phyloP scores from a whole-genome alignment of 345 rosid genomes.

The Populus deltoides region DNA sequence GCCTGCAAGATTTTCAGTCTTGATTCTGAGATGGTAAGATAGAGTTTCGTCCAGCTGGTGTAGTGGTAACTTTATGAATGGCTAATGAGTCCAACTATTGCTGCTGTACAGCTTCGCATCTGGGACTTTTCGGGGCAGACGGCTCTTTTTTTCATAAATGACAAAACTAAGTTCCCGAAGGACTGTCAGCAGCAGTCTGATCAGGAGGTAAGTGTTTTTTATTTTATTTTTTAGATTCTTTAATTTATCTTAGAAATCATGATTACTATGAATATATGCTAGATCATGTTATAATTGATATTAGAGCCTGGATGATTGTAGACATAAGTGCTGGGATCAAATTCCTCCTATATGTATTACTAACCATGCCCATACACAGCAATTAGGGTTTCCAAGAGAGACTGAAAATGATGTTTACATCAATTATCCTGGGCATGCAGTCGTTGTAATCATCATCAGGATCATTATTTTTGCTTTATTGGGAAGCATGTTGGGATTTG shows the following conservation, averaged over 20 bases:
- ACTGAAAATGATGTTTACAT: no score
- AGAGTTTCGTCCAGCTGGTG: conserved; percentile 11
- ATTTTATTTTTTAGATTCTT: not conserved
- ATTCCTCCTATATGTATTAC: not conserved
- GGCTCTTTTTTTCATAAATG: conserved; percentile 50
- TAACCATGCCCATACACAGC: no score
- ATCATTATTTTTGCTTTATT: not conserved
- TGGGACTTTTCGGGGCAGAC: conserved; percentile 96
- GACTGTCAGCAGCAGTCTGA: conserved; percentile 64
- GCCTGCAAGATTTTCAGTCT: conserved; percentile 88
- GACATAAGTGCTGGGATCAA: not conserved
- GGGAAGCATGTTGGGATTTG: no score
- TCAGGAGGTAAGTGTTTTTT: conserved; percentile 61
- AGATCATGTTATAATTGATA: not conserved
- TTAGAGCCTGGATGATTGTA: not conserved
- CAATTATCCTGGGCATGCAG: no score
- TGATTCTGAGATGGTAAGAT: conserved; percentile 75
- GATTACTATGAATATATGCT: not conserved
- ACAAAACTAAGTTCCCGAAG: conserved; percentile 45
- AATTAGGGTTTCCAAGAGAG: no score
- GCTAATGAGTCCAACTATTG: conserved; percentile 23
- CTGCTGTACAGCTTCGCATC: conserved; percentile 62
- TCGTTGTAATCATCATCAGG: no score
- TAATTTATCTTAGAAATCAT: not conserved
- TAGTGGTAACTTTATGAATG: conserved; percentile 6